Percentiles rank a stretch among this genome's conserved stretches.
Conservation (phyloP, 2,329 filamentous ascomycete genomes). For the Cytospora leucostoma region DNA sequence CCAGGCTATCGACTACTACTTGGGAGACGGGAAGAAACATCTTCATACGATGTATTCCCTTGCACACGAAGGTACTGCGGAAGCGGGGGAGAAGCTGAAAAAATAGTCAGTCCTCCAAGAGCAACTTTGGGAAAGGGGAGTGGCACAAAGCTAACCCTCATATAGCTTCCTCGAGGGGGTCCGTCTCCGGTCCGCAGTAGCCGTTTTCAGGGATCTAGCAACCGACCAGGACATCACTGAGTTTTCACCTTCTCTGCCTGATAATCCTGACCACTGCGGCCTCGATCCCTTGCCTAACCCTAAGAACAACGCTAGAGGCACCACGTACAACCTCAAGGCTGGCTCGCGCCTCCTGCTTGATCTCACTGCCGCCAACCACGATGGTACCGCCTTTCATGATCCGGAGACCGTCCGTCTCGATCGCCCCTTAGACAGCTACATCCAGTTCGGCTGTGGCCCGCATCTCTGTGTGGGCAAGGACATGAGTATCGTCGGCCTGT, state of each 20-base stretch:
- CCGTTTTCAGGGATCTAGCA: constrained; percentile 49
- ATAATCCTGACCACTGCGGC: constrained; percentile 29
- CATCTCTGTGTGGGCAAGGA: constrained; percentile 54
- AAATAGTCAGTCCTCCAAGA: constrained; percentile 36
- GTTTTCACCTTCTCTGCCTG: constrained; percentile 30
- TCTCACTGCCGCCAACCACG: constrained; percentile 51
- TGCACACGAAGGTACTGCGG: constrained; percentile 49
- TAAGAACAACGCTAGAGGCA: constrained; percentile 32
- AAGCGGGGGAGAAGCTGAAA: constrained; percentile 50
- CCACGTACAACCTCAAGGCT: constrained; percentile 23
- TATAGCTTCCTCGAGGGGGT: constrained; percentile 56
- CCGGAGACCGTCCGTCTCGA: constrained; percentile 51
- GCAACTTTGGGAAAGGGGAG: neutral
- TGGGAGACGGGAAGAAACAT: constrained; percentile 50
- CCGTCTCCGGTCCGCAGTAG: constrained; percentile 55
- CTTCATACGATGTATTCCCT: constrained; percentile 55
- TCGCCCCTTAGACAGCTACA: constrained; percentile 52
- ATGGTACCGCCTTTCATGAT: constrained; percentile 51
- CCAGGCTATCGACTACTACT: constrained; percentile 62
- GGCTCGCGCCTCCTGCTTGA: constrained; percentile 49
- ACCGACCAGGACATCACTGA: constrained; percentile 35
- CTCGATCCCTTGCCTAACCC: constrained; percentile 28
- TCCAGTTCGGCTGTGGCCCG: constrained; percentile 54
- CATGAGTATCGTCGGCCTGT: constrained; percentile 37
- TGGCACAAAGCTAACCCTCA: constrained; percentile 33